A percentile compares a stretch with the other conserved stretches of the same genome.
Conservation (phyloP, 352 stramenopile genomes). For the Phytophthora constricta region DNA sequence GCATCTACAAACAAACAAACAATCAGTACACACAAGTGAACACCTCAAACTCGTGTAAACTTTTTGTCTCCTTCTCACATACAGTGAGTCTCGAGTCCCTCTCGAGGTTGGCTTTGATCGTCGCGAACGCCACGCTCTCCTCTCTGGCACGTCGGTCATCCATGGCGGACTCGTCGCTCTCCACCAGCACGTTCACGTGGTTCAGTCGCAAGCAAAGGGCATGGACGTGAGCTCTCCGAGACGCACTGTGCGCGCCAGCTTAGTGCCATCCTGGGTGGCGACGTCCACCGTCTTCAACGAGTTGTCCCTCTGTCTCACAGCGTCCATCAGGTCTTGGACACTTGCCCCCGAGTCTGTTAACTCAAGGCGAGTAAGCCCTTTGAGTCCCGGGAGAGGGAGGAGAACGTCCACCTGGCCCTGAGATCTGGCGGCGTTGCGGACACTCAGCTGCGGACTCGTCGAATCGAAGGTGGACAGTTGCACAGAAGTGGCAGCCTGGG, state of each 20-base stretch:
- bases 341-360: slow-evolving; percentile 47
- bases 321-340: slow-evolving; percentile 62
- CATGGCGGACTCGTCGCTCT: slow-evolving; percentile 46
- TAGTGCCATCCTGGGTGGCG: slow-evolving; percentile 71
- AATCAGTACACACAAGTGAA: too few relatives aligned
- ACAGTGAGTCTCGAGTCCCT: slow-evolving; percentile 63
- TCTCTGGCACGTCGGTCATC: slow-evolving; percentile 39
- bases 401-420: slow-evolving; percentile 58
- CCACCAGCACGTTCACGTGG: slow-evolving; percentile 62
- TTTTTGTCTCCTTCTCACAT: too few relatives aligned
- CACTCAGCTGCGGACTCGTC: slow-evolving; percentile 42
- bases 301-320: slow-evolving; percentile 52
- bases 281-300: slow-evolving; percentile 72
- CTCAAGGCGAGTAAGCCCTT: slow-evolving; percentile 58
- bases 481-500: slow-evolving; percentile 7
- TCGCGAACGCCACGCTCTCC: slow-evolving; percentile 70
- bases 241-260: slow-evolving; percentile 70
- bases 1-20: slow-evolving; percentile 47
- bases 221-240: slow-evolving; percentile 68
- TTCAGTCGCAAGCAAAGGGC: slow-evolving; percentile 78
- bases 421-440: slow-evolving; percentile 49
- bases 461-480: neutral
- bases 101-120: slow-evolving; percentile 69
- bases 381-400: slow-evolving; percentile 63
- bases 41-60: too few relatives aligned